These are phyloP conservation scores for Gossypium bickii DNA, from an alignment of 345 rosid genomes.

Conservation along the genomic window DNA sequence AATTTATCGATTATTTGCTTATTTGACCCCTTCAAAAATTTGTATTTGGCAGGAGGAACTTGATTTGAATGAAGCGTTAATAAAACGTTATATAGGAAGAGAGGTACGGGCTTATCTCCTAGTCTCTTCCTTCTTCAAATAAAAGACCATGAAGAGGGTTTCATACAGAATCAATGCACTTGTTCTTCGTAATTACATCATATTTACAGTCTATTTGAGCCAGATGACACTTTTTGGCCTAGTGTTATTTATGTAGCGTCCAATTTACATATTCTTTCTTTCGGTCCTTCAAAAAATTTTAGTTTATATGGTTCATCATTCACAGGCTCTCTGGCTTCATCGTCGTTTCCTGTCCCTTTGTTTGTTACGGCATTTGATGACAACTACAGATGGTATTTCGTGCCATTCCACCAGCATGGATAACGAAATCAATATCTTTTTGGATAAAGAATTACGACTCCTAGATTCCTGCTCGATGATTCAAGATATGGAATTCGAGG, in stretches of 20 bases:
- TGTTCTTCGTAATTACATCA: neutral
- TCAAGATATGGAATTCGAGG: slow-evolving; percentile 58
- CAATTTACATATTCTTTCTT: neutral
- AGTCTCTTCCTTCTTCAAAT: neutral
- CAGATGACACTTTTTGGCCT: neutral
- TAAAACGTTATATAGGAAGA: slow-evolving; percentile 70
- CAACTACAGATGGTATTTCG: slow-evolving; percentile 10
- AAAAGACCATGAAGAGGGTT: neutral
- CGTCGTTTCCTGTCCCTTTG: slow-evolving; percentile 66
- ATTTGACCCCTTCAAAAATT: slow-evolving; percentile 10
- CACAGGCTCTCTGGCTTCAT: slow-evolving; percentile 88
- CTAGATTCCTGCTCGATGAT: slow-evolving; percentile 40
- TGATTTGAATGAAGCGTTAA: slow-evolving; percentile 63
- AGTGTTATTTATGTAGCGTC: slow-evolving; percentile 2
- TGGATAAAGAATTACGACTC: slow-evolving; percentile 61
- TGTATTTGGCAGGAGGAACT: slow-evolving; percentile 72
- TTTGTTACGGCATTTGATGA: slow-evolving; percentile 46
- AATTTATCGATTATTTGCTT: neutral
- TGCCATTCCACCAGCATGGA: slow-evolving; percentile 20
- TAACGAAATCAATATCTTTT: slow-evolving; percentile 29
- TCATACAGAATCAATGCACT: neutral
- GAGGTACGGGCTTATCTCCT: slow-evolving; percentile 45
- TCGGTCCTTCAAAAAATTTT: neutral
- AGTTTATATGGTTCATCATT: neutral
- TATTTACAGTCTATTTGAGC: neutral